Conservation (phyloP, 257 asterid species). For the Echium plantagineum region DNA sequence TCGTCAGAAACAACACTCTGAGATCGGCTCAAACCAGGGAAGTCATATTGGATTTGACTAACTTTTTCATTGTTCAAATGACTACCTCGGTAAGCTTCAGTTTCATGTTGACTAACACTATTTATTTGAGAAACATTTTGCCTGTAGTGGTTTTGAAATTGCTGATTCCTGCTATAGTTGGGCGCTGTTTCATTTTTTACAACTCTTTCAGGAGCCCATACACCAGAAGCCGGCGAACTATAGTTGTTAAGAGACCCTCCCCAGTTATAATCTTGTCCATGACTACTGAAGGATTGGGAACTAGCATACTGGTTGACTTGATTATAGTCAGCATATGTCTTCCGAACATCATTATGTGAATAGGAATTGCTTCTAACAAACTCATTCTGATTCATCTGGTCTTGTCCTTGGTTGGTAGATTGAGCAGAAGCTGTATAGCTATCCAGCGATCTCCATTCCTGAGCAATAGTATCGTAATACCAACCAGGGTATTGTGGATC, state of each 20-base stretch:
- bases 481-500: constrained; percentile 79
- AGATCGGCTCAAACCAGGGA: constrained; percentile 26
- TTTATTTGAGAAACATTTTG: too few relatives aligned
- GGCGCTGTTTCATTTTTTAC: constrained; percentile 22
- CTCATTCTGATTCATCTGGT: constrained; percentile 28
- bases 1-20: constrained; percentile 27
- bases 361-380: too few relatives aligned
- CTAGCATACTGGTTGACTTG: constrained; percentile 21
- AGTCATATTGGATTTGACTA: constrained; percentile 26
- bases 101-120: constrained; percentile 12
- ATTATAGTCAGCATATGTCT: constrained; percentile 15
- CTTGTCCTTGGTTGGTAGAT: constrained; percentile 25
- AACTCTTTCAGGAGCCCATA: constrained; percentile 37
- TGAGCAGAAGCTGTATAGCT: constrained; percentile 24
- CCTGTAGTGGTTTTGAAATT: neutral
- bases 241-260: constrained; percentile 29
- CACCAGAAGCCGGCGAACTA: constrained; percentile 28
- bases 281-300: constrained; percentile 28
- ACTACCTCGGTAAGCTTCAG: constrained; percentile 28
- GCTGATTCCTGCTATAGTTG: constrained; percentile 32
- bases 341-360: constrained; percentile 25
- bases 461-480: constrained; percentile 60
- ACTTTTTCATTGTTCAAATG: constrained; percentile 25
- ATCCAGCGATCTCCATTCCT: constrained; percentile 51
- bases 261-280: constrained; percentile 39